Conservation (phyloP, 257 asterid species). For the Solanum habrochaites region DNA sequence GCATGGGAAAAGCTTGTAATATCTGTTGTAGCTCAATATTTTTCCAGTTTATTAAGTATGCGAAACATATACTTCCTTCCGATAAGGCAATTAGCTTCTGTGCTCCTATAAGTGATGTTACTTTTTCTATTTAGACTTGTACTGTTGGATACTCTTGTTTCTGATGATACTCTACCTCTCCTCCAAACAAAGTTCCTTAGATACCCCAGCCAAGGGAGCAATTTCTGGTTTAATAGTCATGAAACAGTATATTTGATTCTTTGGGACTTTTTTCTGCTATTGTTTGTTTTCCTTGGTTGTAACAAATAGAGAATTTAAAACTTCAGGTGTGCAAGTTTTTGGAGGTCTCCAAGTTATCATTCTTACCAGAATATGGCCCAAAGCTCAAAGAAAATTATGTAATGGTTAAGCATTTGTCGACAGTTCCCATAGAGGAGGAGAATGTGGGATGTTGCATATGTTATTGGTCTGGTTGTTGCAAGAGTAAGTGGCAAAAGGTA, state of each 20-base stretch:
- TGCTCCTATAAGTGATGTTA: background rate
- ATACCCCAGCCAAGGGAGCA: background rate
- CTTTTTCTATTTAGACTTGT: background rate
- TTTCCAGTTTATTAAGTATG: background rate
- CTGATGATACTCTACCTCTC: background rate
- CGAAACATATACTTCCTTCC: background rate
- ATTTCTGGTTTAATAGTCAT: background rate
- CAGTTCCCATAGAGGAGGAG: constrained; percentile 35
- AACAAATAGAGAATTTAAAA: background rate
- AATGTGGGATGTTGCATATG: constrained; percentile 48
- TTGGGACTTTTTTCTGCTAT: background rate
- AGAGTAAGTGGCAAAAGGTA: constrained; percentile 76
- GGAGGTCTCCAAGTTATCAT: constrained; percentile 94
- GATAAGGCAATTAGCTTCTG: background rate
- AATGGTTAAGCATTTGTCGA: constrained; percentile 56
- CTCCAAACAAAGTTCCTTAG: background rate
- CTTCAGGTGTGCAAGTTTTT: constrained; percentile 85
- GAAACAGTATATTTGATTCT: background rate
- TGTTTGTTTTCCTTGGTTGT: background rate
- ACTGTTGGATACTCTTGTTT: background rate
- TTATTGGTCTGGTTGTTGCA: constrained; percentile 54
- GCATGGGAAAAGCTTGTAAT: background rate
- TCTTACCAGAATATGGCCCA: constrained; percentile 76
- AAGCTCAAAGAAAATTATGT: constrained; percentile 91
- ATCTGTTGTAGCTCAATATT: background rate